A percentile compares a stretch with the other conserved stretches of the same genome.
phyloP scores from a whole-genome alignment of 345 rosid genomes.

The Hibiscus mutabilis region DNA sequence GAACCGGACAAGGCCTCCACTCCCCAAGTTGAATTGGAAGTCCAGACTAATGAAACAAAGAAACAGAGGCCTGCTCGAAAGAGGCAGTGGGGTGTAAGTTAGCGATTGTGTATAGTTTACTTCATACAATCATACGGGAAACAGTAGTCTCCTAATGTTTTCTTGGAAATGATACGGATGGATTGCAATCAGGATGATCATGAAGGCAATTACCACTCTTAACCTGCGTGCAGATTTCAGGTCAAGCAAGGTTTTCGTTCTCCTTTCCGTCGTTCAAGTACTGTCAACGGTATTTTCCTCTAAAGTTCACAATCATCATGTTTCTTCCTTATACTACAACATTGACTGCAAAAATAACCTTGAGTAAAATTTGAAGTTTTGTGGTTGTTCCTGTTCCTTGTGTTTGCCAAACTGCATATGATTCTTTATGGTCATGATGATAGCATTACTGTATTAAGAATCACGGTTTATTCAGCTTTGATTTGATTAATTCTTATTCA shows the following conservation, averaged over 20 bases:
- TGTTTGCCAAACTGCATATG: neutral
- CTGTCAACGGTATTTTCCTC: neutral
- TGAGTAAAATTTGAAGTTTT: neutral
- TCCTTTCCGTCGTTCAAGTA: neutral
- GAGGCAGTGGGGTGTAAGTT: conserved; percentile 53
- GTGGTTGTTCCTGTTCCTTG: neutral
- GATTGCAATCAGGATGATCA: neutral
- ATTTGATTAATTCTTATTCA: neutral
- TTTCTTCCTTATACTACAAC: neutral
- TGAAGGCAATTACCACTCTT: neutral
- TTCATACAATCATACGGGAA: neutral
- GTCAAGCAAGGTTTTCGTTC: neutral
- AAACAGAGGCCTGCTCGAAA: conserved; percentile 42
- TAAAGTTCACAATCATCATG: neutral
- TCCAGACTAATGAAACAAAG: conserved; percentile 23
- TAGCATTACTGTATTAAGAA: neutral
- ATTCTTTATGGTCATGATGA: neutral
- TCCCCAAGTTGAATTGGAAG: conserved; percentile 17
- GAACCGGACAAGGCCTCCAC: conserved; percentile 16
- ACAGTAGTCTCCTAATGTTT: too few relatives aligned
- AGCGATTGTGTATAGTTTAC: neutral
- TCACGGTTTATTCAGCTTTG: neutral
- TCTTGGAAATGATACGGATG: neutral
- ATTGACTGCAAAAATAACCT: neutral
- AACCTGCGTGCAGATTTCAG: neutral